These are phyloP conservation scores for Torrubiellomyces zombiae DNA, from an alignment of 2,329 filamentous ascomycete genomes.

Conservation along the genomic window DNA sequence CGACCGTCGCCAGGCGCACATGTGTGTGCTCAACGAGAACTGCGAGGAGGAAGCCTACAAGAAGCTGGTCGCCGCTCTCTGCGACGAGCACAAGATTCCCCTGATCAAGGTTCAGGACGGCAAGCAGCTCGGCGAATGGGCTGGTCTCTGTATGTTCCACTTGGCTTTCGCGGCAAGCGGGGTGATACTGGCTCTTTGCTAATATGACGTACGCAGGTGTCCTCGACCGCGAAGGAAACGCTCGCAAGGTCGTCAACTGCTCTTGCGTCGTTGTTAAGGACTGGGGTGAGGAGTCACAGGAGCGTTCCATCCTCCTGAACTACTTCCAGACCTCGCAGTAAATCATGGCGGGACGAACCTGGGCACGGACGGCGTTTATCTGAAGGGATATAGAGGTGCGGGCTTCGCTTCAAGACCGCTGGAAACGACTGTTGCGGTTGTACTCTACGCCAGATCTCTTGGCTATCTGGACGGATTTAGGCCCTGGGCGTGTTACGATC, in stretches of 20 bases:
- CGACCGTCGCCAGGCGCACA: slow-evolving; percentile 96
- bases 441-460: slow-evolving; percentile 30
- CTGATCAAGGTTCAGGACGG: slow-evolving; percentile 99
- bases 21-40: slow-evolving; percentile 99
- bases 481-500: too few relatives aligned
- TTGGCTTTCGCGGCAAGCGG: not conserved
- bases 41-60: slow-evolving; percentile 99
- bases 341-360: slow-evolving; percentile 7
- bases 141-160: slow-evolving; percentile 78
- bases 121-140: slow-evolving; percentile 99
- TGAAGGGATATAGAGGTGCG: slow-evolving; percentile 23
- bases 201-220: slow-evolving; percentile 47
- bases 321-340: slow-evolving; percentile 95
- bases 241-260: slow-evolving; percentile 99
- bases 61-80: slow-evolving; percentile 98
- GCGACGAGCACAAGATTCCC: slow-evolving; percentile 99
- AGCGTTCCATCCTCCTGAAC: slow-evolving; percentile 97
- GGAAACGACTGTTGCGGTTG: slow-evolving; percentile 21
- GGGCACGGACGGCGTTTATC: slow-evolving; percentile 15
- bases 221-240: slow-evolving; percentile 97
- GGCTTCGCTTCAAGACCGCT: slow-evolving; percentile 15
- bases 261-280: slow-evolving; percentile 99
- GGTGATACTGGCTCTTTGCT: slow-evolving; percentile 9
- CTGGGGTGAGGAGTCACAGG: slow-evolving; percentile 99
- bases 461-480: slow-evolving; percentile 26